Conservation (phyloP, 345 rosid species). For the Salix viminalis region DNA sequence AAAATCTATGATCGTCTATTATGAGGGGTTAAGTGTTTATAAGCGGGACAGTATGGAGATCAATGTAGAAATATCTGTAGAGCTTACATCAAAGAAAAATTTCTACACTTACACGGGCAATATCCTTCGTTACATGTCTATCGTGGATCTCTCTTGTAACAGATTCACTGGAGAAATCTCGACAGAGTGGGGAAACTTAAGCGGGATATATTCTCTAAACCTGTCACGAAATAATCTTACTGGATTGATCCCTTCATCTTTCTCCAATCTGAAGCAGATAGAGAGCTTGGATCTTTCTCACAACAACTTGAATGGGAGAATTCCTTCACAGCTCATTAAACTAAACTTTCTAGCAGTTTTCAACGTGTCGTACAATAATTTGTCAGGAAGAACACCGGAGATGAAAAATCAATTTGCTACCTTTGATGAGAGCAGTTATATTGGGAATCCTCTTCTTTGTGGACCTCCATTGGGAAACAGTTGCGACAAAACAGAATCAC, state of each 20-base stretch:
- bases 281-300: slow-evolving; percentile 37
- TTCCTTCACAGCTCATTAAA: slow-evolving; percentile 23
- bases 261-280: slow-evolving; percentile 23
- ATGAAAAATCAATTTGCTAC: slow-evolving; percentile 19
- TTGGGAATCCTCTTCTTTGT: slow-evolving; percentile 28
- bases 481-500: background rate
- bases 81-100: background rate
- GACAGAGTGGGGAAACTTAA: background rate
- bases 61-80: rapidly evolving
- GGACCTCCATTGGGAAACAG: slow-evolving; percentile 17
- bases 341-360: slow-evolving; percentile 13
- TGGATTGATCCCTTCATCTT: slow-evolving; percentile 15
- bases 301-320: slow-evolving; percentile 20
- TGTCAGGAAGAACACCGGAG: slow-evolving; percentile 19
- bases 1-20: too few relatives aligned
- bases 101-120: background rate
- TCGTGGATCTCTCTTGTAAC: background rate
- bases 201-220: slow-evolving; percentile 9
- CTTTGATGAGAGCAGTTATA: slow-evolving; percentile 14
- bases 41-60: too few relatives aligned
- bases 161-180: background rate
- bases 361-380: slow-evolving; percentile 35
- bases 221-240: slow-evolving; percentile 31
- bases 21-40: too few relatives aligned
- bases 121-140: background rate